These are phyloP conservation scores for Penicillium roqueforti DNA, from an alignment of 495 filamentous ascomycete species.

Conservation along the genomic window DNA sequence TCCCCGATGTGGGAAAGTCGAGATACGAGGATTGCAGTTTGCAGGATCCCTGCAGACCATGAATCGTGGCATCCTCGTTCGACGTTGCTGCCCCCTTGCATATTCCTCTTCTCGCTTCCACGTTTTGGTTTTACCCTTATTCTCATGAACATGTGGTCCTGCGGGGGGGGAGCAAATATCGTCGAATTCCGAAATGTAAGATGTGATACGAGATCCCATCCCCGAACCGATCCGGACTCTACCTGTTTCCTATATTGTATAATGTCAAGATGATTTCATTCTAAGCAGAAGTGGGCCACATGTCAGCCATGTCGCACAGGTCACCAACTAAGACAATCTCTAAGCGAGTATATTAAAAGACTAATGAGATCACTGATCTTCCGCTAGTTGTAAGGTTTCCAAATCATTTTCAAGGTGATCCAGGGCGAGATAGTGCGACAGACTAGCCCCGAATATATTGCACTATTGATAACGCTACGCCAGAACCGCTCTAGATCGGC, in stretches of 20 bases:
- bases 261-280: constrained; percentile 1
- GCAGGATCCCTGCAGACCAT: constrained; percentile 1
- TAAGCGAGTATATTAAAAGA: neutral
- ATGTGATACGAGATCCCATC: neutral
- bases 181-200: neutral
- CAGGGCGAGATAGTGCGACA: constrained; percentile 10
- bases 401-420: constrained; percentile 14
- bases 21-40: constrained; percentile 4
- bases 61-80: constrained; percentile 4
- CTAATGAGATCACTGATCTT: constrained; percentile 1
- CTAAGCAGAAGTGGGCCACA: constrained; percentile 1
- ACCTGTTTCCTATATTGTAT: too few relatives aligned
- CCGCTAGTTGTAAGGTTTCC: constrained; percentile 10
- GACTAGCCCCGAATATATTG: constrained; percentile 18
- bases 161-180: neutral
- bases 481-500: constrained; percentile 11
- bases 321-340: constrained; percentile 1
- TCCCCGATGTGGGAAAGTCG: constrained; percentile 9
- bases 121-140: constrained; percentile 5
- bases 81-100: constrained; percentile 4
- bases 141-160: neutral
- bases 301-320: constrained; percentile 19
- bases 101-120: neutral
- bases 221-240: constrained; percentile 5
- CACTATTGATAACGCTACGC: constrained; percentile 11